Evolutionary conservation across 768 basidiomycete genomes (phyloP).

Genomic region (Lactarius deliciosus): DNA sequence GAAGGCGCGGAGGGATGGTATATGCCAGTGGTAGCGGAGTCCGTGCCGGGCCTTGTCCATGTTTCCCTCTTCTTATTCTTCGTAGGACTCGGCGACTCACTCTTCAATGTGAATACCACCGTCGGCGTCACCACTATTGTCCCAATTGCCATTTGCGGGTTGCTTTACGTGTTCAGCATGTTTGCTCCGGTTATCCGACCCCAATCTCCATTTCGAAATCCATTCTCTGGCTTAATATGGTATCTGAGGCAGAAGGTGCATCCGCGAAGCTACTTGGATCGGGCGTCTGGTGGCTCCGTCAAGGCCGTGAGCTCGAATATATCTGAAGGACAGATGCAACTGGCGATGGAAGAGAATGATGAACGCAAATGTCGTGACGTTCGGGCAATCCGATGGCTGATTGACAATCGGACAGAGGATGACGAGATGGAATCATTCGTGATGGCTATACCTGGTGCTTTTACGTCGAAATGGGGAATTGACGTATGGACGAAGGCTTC

Average conservation of each 20-base stretch:
- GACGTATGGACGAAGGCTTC: background rate
- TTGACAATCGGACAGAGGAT: background rate
- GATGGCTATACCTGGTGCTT: background rate
- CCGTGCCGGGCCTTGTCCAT: conserved; percentile 49
- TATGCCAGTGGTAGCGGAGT: conserved; percentile 43
- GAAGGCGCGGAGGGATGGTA: conserved; percentile 42
- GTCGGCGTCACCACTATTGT: conserved; percentile 14
- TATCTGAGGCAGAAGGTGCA: conserved; percentile 11
- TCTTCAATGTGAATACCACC: conserved; percentile 34
- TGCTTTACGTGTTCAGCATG: conserved; percentile 21
- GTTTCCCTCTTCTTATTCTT: conserved; percentile 51
- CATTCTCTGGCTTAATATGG: conserved; percentile 18
- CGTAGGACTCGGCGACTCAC: conserved; percentile 47
- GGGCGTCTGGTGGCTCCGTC: background rate
- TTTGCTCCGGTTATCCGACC: conserved; percentile 10
- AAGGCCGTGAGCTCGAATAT: conserved; percentile 6
- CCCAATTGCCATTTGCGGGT: conserved; percentile 14
- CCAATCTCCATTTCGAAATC: conserved; percentile 17
- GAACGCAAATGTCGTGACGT: conserved; percentile 1
- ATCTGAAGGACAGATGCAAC: background rate
- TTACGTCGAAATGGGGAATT: background rate
- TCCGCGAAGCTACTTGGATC: background rate
- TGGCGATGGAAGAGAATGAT: conserved; percentile 6
- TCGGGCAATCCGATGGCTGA: background rate
- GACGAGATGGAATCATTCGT: conserved; percentile 12